Evolutionary conservation across 192 early-diverging fungal species (phyloP).

Genomic region (Backusella luteola): DNA sequence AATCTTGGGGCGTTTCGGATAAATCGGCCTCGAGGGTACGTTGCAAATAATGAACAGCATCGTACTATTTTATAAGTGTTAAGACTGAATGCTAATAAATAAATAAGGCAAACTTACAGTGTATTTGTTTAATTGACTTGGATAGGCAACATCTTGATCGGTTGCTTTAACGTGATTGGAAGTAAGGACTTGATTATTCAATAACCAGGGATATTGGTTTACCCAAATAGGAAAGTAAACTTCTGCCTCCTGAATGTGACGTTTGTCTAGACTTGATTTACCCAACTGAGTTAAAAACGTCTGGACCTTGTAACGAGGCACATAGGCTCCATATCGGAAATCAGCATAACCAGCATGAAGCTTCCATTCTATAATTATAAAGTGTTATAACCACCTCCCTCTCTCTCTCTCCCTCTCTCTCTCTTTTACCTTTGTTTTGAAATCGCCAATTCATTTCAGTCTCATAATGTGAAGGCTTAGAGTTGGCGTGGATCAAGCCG

Average conservation of each 20-base stretch:
- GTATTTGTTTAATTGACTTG: neutral
- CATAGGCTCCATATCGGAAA: constrained; percentile 50
- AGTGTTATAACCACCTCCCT: neutral
- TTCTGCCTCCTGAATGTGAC: constrained; percentile 44
- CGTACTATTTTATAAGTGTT: constrained; percentile 31
- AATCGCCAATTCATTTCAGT: constrained; percentile 54
- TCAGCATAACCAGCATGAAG: constrained; percentile 57
- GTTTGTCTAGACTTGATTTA: constrained; percentile 44
- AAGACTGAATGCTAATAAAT: neutral
- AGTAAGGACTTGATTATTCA: constrained; percentile 42
- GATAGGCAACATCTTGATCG: constrained; percentile 25
- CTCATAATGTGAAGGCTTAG: constrained; percentile 47
- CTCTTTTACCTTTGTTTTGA: constrained; percentile 42
- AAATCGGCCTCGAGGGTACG: constrained; percentile 39
- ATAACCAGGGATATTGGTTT: constrained; percentile 58
- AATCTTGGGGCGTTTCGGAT: constrained; percentile 39
- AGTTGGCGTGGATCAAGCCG: constrained; percentile 51
- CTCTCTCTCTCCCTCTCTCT: no score
- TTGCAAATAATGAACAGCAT: constrained; percentile 48
- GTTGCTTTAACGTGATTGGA: constrained; percentile 39
- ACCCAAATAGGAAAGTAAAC: constrained; percentile 61
- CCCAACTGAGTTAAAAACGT: constrained; percentile 51
- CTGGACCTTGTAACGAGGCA: constrained; percentile 49
- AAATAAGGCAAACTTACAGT: neutral
- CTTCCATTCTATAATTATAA: constrained; percentile 32